Percentiles rank a stretch among this genome's conserved stretches.
These are phyloP conservation scores for Penicillium canariense DNA, from an alignment of 495 filamentous ascomycete species.

Conservation along the genomic window DNA sequence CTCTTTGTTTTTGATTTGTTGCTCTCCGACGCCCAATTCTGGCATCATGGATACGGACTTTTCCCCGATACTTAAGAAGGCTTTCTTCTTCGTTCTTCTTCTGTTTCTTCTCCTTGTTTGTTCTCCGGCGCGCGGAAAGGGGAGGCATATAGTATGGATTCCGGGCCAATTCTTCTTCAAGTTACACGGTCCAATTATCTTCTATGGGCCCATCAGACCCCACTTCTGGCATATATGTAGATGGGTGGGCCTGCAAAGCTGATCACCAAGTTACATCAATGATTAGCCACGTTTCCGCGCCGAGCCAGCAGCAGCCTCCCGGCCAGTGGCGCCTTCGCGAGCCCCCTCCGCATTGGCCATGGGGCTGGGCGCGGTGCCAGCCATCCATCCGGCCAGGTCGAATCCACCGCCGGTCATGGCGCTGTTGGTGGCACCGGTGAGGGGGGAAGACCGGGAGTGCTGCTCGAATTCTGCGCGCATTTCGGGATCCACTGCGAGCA, in stretches of 20 bases:
- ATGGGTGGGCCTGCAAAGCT: no score
- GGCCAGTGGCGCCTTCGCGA: slow-evolving; percentile 34
- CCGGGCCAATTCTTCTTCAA: no score
- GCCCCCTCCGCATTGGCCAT: slow-evolving; percentile 24
- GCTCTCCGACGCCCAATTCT: slow-evolving; percentile 1
- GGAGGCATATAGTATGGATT: no score
- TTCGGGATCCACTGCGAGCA: slow-evolving; percentile 84
- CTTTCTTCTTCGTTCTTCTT: no score
- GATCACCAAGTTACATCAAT: background rate
- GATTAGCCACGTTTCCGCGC: slow-evolving; percentile 37
- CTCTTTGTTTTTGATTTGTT: no score
- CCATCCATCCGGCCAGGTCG: slow-evolving; percentile 84
- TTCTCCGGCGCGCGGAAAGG: no score
- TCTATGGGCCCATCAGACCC: no score
- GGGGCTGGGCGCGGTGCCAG: slow-evolving; percentile 40
- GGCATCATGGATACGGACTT: background rate
- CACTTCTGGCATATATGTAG: no score
- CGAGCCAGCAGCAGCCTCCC: slow-evolving; percentile 30
- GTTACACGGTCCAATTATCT: no score
- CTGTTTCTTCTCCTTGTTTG: no score
- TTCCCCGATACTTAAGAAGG: no score
- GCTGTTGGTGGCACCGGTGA: slow-evolving; percentile 47
- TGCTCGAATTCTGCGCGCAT: slow-evolving; percentile 89
- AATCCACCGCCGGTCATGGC: slow-evolving; percentile 54
- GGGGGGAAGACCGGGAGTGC: slow-evolving; percentile 71